Evolutionary conservation across 257 asterid genomes (phyloP).

Genomic region (Gardenia jasminoides): DNA sequence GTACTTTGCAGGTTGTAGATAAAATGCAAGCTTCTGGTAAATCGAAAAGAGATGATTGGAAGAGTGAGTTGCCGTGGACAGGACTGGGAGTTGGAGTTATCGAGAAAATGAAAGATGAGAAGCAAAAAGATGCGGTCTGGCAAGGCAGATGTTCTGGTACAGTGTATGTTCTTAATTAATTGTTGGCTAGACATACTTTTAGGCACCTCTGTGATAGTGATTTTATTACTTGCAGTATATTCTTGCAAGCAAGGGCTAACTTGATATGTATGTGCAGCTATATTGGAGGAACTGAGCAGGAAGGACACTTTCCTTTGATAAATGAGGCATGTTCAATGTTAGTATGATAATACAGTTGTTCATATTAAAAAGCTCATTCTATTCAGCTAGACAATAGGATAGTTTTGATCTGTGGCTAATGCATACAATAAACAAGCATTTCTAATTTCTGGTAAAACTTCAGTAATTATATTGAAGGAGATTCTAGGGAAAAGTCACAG

Average conservation of each 20-base stretch:
- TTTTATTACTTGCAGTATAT: slow-evolving; percentile 3
- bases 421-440: no score
- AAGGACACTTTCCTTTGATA: slow-evolving; percentile 91
- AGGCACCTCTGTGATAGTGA: neutral
- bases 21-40: slow-evolving; percentile 86
- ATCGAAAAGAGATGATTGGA: slow-evolving; percentile 84
- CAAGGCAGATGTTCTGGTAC: slow-evolving; percentile 99
- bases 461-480: neutral
- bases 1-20: slow-evolving; percentile 64
- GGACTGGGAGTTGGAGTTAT: slow-evolving; percentile 78
- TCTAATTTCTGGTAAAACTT: neutral
- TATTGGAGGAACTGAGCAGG: slow-evolving; percentile 86
- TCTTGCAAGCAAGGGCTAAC: slow-evolving; percentile 20
- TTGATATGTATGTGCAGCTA: slow-evolving; percentile 50
- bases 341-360: slow-evolving; percentile 35
- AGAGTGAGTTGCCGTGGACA: slow-evolving; percentile 61
- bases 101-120: slow-evolving; percentile 70
- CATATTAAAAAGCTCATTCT: neutral
- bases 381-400: neutral
- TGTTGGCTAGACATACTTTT: slow-evolving; percentile 15
- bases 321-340: slow-evolving; percentile 97
- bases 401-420: neutral
- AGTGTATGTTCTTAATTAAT: slow-evolving; percentile 66
- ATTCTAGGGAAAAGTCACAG: neutral
- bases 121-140: slow-evolving; percentile 81